Base-by-base conservation (phyloP, 2,329 filamentous ascomycete species). In the Aspergillus texensis region DNA sequence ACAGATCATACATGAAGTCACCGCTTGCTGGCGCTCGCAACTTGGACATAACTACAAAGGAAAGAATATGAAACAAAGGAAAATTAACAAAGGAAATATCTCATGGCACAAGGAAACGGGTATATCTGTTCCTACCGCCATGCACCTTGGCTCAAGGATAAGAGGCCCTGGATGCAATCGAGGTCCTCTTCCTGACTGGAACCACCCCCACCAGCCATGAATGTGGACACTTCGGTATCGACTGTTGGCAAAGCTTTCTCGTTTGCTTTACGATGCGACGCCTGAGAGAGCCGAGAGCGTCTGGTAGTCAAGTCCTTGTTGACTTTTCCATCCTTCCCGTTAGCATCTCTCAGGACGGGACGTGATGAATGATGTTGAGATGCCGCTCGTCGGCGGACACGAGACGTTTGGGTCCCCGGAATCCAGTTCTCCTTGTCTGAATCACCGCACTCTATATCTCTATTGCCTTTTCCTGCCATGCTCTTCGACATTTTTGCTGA, bases 341-440 rank as follows among this genome's bases (percentile, higher is more conserved):
- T 76, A 6, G 75, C 63, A 30, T 86, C 84, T 57, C 80, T 81
- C 30, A 87, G 75, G 6, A 82, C 77, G 28, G 80, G 75, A 32
- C 82, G 75, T 26, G 71, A 70, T 12, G 67, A 46, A 10, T 68
- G 65, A 53, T 71, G 67, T 32, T 75, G 71, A n/a, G 71, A 72
- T 28, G 69, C 65, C 24, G 68, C 70, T 5, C 74, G 73, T 41
- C 77, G 76, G 60, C 76, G 77, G 46, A 73, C 86, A 43, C 74
- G 72, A 12, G 78, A 74, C 21, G 71, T 67, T 41, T 77, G 76
- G 26, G 81, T 83, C 4, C 82, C 82, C 2, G 85, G 85, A 46
- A 85, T 78, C 87, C 93, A 96, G 74, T 98, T 98, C 80, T 98
- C 94, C 80, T 98, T 98, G 76, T 98, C 94, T 1, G 93, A 97